phyloP scores from a whole-genome alignment of 2,329 filamentous ascomycete genomes.

The Phyllosticta capitalensis region DNA sequence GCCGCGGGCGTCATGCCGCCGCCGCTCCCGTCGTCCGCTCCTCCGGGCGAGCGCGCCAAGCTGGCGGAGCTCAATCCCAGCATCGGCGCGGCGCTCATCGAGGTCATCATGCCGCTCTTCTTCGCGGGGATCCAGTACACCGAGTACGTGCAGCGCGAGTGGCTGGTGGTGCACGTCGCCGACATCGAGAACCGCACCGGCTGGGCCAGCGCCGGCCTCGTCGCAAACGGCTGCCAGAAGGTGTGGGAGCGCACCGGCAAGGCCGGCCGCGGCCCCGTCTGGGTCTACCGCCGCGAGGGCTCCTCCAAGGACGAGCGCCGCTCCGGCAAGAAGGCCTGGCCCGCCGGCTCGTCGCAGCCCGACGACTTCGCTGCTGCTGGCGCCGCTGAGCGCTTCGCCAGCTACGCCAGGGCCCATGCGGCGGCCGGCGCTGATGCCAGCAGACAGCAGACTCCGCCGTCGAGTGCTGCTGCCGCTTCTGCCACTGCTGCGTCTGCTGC shows the following conservation, averaged over 20 bases:
- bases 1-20: constrained; percentile 52
- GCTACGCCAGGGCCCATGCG: neutral
- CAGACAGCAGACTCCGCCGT: neutral
- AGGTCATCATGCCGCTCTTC: constrained; percentile 74
- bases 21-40: constrained; percentile 29
- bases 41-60: constrained; percentile 41
- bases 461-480: neutral
- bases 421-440: neutral
- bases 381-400: neutral
- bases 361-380: neutral
- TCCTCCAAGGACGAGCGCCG: neutral
- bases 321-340: neutral
- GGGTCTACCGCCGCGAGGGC: constrained; percentile 26
- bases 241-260: constrained; percentile 69
- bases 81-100: constrained; percentile 71
- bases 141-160: constrained; percentile 61
- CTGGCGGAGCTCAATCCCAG: constrained; percentile 64
- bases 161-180: constrained; percentile 64
- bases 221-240: constrained; percentile 75
- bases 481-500: too few relatives aligned
- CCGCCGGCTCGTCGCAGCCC: neutral
- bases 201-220: constrained; percentile 74
- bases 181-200: constrained; percentile 74
- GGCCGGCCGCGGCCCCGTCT: constrained; percentile 67
- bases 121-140: constrained; percentile 76